Conservation (phyloP, 257 asterid genomes). For the Eucommia ulmoides region DNA sequence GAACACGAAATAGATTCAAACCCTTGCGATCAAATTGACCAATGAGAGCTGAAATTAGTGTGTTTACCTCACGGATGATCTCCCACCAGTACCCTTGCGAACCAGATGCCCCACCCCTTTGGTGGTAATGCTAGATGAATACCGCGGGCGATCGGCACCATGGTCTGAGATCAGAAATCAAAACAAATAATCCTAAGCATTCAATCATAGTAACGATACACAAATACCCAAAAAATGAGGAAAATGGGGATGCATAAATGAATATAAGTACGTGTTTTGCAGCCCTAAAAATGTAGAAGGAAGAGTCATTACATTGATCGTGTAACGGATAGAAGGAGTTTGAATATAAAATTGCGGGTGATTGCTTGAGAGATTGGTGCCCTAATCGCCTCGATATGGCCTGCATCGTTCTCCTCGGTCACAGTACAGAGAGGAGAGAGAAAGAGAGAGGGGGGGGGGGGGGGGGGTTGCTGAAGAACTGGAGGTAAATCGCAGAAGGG, state of each 20-base stretch:
- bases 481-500: too few species aligned
- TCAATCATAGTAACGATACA: neutral
- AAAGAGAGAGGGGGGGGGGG: too few species aligned
- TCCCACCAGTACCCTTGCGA: conserved; percentile 98
- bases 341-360: conserved; percentile 27
- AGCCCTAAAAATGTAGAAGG: conserved; percentile 17
- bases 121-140: conserved; percentile 57
- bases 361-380: conserved; percentile 26
- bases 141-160: conserved; percentile 50
- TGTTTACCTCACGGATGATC: conserved; percentile 86
- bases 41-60: neutral
- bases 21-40: too few species aligned
- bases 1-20: too few species aligned
- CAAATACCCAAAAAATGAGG: neutral
- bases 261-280: neutral
- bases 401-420: conserved; percentile 37
- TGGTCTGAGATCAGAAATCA: conserved; percentile 27
- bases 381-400: conserved; percentile 42
- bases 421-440: neutral
- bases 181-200: neutral
- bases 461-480: too few species aligned
- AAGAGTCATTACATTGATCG: conserved; percentile 36
- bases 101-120: conserved; percentile 72
- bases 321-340: conserved; percentile 24
- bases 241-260: neutral